Percentiles rank a stretch among this genome's conserved stretches.
These are phyloP conservation scores for Diutina mesorugosa DNA, from an alignment of 1,139 yeast genomes.

Conservation along the genomic window DNA sequence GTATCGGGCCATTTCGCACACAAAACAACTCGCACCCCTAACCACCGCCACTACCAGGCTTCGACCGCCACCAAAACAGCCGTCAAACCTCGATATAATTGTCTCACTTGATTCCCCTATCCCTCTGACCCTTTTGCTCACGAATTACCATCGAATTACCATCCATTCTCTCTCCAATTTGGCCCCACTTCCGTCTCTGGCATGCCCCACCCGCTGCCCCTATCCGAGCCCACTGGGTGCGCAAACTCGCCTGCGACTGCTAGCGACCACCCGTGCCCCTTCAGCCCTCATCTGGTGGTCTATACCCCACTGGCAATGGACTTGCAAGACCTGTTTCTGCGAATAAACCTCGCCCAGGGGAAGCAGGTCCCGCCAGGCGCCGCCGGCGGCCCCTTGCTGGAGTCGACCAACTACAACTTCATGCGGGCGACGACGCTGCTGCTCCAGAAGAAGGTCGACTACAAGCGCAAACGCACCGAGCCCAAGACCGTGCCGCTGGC, in stretches of 20 bases:
- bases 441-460: slow-evolving; percentile 1
- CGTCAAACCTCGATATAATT: too few species aligned
- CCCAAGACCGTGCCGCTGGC: neutral
- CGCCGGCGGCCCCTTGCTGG: neutral
- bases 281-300: neutral
- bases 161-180: neutral
- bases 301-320: neutral
- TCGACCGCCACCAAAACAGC: neutral
- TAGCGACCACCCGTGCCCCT: neutral
- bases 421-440: slow-evolving; percentile 2
- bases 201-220: neutral
- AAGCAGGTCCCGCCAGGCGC: neutral
- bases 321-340: neutral
- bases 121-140: too few species aligned
- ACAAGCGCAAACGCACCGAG: neutral
- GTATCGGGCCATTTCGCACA: neutral
- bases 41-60: neutral
- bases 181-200: neutral
- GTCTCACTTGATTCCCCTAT: too few species aligned
- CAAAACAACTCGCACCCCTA: neutral
- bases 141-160: neutral
- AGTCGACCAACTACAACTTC: neutral
- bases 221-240: neutral
- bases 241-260: neutral
- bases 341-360: neutral